Evolutionary conservation across 441 rosid species (phyloP).

Genomic region (Pelargonium cotyledonis): DNA sequence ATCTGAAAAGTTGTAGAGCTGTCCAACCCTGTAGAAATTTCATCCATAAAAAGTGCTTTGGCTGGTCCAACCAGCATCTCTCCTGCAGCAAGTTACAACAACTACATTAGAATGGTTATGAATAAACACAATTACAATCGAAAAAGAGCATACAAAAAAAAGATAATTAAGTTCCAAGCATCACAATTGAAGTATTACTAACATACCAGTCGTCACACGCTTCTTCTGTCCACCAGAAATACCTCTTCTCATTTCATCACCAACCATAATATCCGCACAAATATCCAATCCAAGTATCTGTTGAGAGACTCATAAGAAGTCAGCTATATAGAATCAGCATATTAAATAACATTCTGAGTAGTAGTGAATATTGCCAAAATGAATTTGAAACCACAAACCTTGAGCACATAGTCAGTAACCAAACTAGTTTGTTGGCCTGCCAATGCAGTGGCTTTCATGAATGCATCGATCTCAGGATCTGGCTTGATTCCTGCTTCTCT

Average conservation of each 20-base stretch:
- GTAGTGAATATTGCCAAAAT: constrained; percentile 9
- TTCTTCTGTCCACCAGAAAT: constrained; percentile 87
- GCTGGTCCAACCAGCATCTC: constrained; percentile 99
- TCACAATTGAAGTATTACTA: neutral
- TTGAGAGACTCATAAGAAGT: constrained; percentile 11
- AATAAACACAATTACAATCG: neutral
- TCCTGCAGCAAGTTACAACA: constrained; percentile 30
- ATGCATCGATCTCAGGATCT: constrained; percentile 58
- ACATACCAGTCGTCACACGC: constrained; percentile 73
- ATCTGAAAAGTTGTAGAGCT: constrained; percentile 87
- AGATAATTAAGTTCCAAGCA: neutral
- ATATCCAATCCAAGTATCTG: constrained; percentile 84
- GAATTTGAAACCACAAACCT: constrained; percentile 24
- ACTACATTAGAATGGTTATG: neutral
- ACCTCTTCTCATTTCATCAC: constrained; percentile 84
- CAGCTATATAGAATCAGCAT: neutral
- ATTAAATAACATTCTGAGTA: neutral
- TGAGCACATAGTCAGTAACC: constrained; percentile 58
- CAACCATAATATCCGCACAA: constrained; percentile 83
- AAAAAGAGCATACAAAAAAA: neutral
- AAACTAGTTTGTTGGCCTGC: constrained; percentile 57
- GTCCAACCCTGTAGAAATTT: constrained; percentile 91
- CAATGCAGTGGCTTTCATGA: constrained; percentile 71
- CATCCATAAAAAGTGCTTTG: constrained; percentile 87
- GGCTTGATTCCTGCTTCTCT: constrained; percentile 56